Base-by-base conservation (phyloP, 306 rosid genomes). In the Prunus fruticosa region DNA sequence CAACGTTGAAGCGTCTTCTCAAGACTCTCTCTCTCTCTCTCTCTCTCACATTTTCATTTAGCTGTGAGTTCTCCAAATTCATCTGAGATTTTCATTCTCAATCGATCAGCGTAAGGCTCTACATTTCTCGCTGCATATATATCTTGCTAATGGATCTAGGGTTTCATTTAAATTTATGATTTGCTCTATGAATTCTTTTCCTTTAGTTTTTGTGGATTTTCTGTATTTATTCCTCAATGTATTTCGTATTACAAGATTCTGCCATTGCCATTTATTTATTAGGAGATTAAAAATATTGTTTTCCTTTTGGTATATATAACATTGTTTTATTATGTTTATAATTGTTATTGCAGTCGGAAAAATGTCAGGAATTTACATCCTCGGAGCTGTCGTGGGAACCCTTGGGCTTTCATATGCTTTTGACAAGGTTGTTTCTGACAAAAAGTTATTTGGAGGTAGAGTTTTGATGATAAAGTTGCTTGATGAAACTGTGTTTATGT, bases 391-490 rank as follows among this genome's bases (percentile, higher is more conserved):
- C 3, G 0, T 81, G 67, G 97, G 86, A 78, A 32, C 90, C 30
- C 71, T 74, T 85, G 97, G 86, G 46, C 0, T 89, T 79, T 86
- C 91, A 25, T 89, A 84, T 84, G 12, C 46, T 15, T 82, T 64
- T 32, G 96, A 92, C 80, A 0, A 28, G 65, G 7, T 28, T 32
- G 3, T 88, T 79, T 69, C 95, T 65, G 97, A 92, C 70, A 74
- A 28, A 49, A 92, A 92, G 85, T 52, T 92, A 57, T 92, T 92
- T 81, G 97, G 97, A 85, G 97, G 95, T 77, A 64, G 16, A 73
- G 75, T 78, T 70, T 10, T 58, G 72, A 68, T 47, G 32, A 16
- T 18, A 63, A 7, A 14, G 52, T 22, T 20, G 25, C 28, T 23
- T 23, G 67, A 15, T 58, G 68, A 58, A 9, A 16, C 25, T 11